Evolutionary conservation across 2,329 filamentous ascomycete genomes (phyloP).

Genomic region (Paracorniculantispora psalliotae): DNA sequence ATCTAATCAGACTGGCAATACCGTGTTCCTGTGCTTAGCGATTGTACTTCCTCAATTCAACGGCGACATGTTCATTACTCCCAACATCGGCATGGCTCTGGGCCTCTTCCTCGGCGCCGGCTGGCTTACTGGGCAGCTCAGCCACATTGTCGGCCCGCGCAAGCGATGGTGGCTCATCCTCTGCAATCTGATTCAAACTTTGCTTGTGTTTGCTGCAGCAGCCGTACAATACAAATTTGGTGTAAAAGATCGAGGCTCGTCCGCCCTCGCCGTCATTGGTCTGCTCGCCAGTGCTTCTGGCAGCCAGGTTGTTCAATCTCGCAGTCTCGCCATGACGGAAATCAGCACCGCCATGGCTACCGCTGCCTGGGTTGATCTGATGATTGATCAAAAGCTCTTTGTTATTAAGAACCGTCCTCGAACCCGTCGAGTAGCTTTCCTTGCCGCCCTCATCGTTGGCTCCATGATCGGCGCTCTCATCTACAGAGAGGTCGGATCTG

Average conservation of each 20-base stretch:
- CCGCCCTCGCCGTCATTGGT: constrained; percentile 41
- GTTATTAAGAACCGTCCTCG: constrained; percentile 41
- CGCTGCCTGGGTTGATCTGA: constrained; percentile 55
- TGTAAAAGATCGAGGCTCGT: constrained; percentile 27
- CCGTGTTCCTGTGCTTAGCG: constrained; percentile 52
- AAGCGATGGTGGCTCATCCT: constrained; percentile 49
- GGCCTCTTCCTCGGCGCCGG: constrained; percentile 52
- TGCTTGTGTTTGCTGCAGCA: constrained; percentile 49
- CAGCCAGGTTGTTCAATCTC: constrained; percentile 53
- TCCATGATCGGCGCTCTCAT: constrained; percentile 48
- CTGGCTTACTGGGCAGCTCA: constrained; percentile 51
- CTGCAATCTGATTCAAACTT: constrained; percentile 51
- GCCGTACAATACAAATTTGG: constrained; percentile 42
- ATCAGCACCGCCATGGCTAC: constrained; percentile 63
- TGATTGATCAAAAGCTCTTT: constrained; percentile 50
- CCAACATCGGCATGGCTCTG: constrained; percentile 51
- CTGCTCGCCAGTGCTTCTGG: constrained; percentile 53
- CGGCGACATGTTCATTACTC: constrained; percentile 44
- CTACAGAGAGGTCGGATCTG: constrained; percentile 38
- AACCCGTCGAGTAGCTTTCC: constrained; percentile 46
- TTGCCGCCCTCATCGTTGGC: constrained; percentile 42
- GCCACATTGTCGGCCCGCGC: constrained; percentile 47
- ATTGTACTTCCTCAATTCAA: constrained; percentile 44
- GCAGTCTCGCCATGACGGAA: constrained; percentile 52
- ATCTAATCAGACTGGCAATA: constrained; percentile 63